Evolutionary conservation across 2,329 filamentous ascomycete species (phyloP), one percentile per base, ranked within the genome.

Genomic region (Ophiostoma populinum): DNA sequence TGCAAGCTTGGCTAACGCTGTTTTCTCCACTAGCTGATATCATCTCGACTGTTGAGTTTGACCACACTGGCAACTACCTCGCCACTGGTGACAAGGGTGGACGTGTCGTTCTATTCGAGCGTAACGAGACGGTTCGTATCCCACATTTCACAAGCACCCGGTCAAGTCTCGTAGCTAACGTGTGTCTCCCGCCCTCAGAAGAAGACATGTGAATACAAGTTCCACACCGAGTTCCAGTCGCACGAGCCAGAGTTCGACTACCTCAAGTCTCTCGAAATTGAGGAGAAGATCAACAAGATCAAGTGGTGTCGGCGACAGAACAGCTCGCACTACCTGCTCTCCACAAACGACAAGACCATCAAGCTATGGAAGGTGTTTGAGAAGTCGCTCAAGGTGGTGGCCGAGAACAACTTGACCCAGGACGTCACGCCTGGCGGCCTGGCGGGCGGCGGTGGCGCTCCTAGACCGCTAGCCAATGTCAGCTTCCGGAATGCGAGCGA

Each of bases 281-380:
- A 98, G 68, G 90, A 98, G 61, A 98, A 98, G 65, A 98, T 98
- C 70, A 98, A 98, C 70, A 98, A 98, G 68, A 98, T 98, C 63
- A 98, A 95, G 60, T 98, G 90, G 90, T 98, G 90, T 58, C 77
- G 80, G 53, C 78, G 90, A 59, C 87, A 95, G 61, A 98, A 98
- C 66, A 81, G 87, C 42, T 95, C 90, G 37, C 90, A 98, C 62
- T 98, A 93, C 58, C 74, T 98, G 35, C 73, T 98, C 38, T 95
- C 90, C 28, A 98, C 90, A 49, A 98, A 98, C 55, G 90, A 98
- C 66, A 98, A 98, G 67, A 98, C 90, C 27, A 98, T 98, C 70
- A 98, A 98, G 65, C 67, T 98, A 47, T 98, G 90, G 90, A 98
- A 98, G 58, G 87, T 98, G 34, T 98, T 95, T 51, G 90, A 98